phyloP scores from a whole-genome alignment of 83 land plant species.

The Picea abies region DNA sequence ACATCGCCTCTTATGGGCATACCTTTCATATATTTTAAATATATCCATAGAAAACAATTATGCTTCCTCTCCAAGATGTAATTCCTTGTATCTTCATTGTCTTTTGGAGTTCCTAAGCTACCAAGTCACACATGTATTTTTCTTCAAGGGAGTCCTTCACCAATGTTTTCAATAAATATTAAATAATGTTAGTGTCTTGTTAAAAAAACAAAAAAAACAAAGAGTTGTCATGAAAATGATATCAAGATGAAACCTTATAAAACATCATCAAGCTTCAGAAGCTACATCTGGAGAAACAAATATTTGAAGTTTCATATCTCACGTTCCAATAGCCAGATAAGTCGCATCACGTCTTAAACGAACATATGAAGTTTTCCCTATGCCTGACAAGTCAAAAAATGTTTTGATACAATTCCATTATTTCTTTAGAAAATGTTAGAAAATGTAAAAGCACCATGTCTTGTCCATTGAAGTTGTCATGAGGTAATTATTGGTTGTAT shows the following conservation, averaged over 20 bases:
- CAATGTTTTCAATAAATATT: slow-evolving; percentile 38
- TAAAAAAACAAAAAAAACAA: too few species aligned
- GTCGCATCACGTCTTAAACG: slow-evolving; percentile 93
- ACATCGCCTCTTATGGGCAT: slow-evolving; percentile 82
- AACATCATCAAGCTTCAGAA: too few species aligned
- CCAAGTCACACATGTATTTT: slow-evolving; percentile 80
- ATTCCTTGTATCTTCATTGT: slow-evolving; percentile 89
- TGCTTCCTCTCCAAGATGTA: slow-evolving; percentile 71
- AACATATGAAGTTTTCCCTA: slow-evolving; percentile 80
- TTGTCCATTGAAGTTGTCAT: too few species aligned
- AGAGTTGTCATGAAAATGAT: too few species aligned
- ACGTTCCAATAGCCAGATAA: slow-evolving; percentile 86
- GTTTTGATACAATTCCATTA: slow-evolving; percentile 93
- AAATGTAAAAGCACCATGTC: too few species aligned
- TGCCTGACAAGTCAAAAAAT: slow-evolving; percentile 92
- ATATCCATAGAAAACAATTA: slow-evolving; percentile 90
- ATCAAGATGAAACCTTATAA: too few species aligned
- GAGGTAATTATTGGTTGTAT: too few species aligned
- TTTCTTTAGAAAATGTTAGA: slow-evolving; percentile 62
- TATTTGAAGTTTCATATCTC: slow-evolving; percentile 83
- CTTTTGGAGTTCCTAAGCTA: slow-evolving; percentile 85
- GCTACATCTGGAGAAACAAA: slow-evolving; percentile 70
- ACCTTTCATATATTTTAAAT: slow-evolving; percentile 92
- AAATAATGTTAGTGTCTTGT: too few species aligned
- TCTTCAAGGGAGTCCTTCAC: slow-evolving; percentile 70